Base-by-base conservation (phyloP, 2,329 filamentous ascomycete species). In the Trichoderma simmonsii region DNA sequence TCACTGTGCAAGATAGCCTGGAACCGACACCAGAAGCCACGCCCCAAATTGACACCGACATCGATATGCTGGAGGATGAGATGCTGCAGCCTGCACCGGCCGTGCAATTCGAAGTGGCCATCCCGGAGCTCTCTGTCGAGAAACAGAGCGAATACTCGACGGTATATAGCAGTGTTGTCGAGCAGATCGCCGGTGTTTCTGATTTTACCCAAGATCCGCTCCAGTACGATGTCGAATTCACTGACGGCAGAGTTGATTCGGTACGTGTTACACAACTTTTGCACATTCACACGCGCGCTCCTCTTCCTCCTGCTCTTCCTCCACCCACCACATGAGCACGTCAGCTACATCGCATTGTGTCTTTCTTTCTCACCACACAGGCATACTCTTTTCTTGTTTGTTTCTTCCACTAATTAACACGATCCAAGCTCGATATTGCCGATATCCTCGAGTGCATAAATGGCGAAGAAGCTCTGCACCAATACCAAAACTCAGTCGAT, bases 211-310 rank as follows among this genome's bases (percentile, higher is more conserved):
- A 73, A 9, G 76, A 74, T 7, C 75, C 80, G 11, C 26, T 75
- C 2, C 77, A 77, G 26, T 84, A 83, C 57, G 77, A 75, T 5
- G 79, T 84, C 12, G 84, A 86, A 72, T 86, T 86, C 62, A 81
- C 82, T 34, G 85, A 87, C 74, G 85, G 85, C 28, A 80, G 81
- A 64, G 75, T 82, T 73, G 81, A 85, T 69, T 72, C 81, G 75
- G 86, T 87, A 80, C 81, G 85, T 83, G 36, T 18, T 51, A 14
- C 32, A 51, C 64, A 61, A n/a, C 21, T 24, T 24, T 63, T 36
- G 43, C 24, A 39, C 32, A 48, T 70, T n/a, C 48, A 34, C 24
- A 8, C 24, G 7, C 30, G 28, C 26, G 9, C 34, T 24, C 6
- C 15, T 26, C 34, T 62, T 70, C 30, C 30, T 18, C 8, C 34